phyloP scores from a whole-genome alignment of 371 early-diverging fungal genomes.

The Syncephalastrum sp. region DNA sequence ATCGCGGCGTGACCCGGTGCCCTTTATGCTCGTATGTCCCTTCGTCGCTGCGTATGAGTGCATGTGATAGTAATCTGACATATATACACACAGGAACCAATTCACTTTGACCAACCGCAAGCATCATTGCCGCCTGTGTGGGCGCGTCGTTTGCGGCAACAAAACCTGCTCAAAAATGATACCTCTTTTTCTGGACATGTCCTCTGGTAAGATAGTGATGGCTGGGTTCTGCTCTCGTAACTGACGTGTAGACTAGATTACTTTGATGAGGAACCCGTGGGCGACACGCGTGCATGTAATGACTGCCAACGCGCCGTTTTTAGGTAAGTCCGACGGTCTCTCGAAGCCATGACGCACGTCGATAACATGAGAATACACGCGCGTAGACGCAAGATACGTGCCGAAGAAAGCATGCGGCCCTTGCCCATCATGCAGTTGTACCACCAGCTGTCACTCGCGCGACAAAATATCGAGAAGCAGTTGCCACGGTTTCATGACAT shows the following conservation, averaged over 20 bases:
- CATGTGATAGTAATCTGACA: background rate
- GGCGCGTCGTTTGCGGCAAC: conserved; percentile 70
- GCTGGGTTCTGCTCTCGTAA: no score
- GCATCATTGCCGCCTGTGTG: conserved; percentile 83
- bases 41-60: background rate
- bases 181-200: conserved; percentile 55
- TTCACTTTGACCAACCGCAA: conserved; percentile 61
- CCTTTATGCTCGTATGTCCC: conserved; percentile 56
- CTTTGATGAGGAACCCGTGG: conserved; percentile 54
- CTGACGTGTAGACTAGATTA: conserved; percentile 18
- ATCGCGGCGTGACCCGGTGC: conserved; percentile 49
- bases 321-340: conserved; percentile 28
- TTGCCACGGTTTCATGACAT: conserved; percentile 62
- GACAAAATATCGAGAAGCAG: conserved; percentile 52
- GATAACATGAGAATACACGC: background rate
- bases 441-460: conserved; percentile 36
- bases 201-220: conserved; percentile 38
- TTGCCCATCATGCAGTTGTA: conserved; percentile 50
- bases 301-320: conserved; percentile 58
- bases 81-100: conserved; percentile 24
- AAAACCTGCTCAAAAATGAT: conserved; percentile 58
- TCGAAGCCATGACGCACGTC: conserved; percentile 17
- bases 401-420: conserved; percentile 44
- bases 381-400: conserved; percentile 38
- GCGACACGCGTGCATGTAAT: conserved; percentile 62